These are phyloP conservation scores for Podosphaera xanthii DNA, from an alignment of 2,329 filamentous ascomycete genomes.

Conservation along the genomic window DNA sequence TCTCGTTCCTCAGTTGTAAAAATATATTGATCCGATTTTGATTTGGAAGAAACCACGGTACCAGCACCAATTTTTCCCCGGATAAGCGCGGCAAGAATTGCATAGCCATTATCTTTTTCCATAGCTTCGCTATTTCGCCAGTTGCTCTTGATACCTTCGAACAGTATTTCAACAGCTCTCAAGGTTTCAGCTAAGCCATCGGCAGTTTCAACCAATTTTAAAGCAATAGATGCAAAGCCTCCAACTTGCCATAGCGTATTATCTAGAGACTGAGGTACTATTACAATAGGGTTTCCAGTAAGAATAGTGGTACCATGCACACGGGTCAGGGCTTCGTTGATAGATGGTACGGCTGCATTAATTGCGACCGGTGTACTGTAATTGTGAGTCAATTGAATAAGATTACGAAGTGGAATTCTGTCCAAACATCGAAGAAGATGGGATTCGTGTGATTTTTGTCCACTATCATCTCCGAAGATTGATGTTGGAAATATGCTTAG, in stretches of 20 bases:
- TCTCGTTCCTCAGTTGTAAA: constrained; percentile 31
- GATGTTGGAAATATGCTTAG: constrained; percentile 65
- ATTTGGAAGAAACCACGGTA: constrained; percentile 17
- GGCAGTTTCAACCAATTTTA: constrained; percentile 67
- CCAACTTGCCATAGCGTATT: constrained; percentile 81
- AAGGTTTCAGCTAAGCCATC: constrained; percentile 46
- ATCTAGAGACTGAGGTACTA: constrained; percentile 64
- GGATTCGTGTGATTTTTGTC: constrained; percentile 46
- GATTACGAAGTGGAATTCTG: constrained; percentile 40
- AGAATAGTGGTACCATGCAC: constrained; percentile 62
- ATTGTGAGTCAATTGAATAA: constrained; percentile 47
- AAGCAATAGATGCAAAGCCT: constrained; percentile 66
- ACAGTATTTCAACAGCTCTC: constrained; percentile 60
- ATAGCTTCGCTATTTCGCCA: constrained; percentile 98
- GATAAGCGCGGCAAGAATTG: constrained; percentile 62
- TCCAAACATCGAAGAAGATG: constrained; percentile 58
- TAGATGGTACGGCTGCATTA: constrained; percentile 66
- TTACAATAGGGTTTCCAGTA: constrained; percentile 61
- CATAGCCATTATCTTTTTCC: constrained; percentile 87
- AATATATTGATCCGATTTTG: constrained; percentile 13
- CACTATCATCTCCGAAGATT: constrained; percentile 60
- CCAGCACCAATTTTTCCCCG: constrained; percentile 53
- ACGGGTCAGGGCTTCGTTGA: constrained; percentile 72
- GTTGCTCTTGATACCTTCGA: constrained; percentile 66
- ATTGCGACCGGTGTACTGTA: constrained; percentile 61